These are phyloP conservation scores for Corynascus novoguineensis DNA, from an alignment of 495 filamentous ascomycete genomes.

Conservation along the genomic window DNA sequence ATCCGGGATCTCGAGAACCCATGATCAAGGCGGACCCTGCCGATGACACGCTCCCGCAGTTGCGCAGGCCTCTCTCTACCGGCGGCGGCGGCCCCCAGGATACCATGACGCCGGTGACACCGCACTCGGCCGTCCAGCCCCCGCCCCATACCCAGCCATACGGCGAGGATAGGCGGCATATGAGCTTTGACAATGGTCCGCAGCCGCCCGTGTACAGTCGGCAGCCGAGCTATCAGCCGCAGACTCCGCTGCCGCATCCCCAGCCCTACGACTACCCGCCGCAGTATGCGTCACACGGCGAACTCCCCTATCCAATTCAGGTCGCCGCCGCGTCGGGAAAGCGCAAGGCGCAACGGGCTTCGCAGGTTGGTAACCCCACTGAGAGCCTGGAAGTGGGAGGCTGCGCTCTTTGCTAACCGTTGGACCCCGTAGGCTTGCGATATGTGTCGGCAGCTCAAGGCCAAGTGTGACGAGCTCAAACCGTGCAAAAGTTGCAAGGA, in stretches of 20 bases:
- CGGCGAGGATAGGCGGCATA: constrained; percentile 41
- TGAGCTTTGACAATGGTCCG: constrained; percentile 42
- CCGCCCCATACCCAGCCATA: constrained; percentile 33
- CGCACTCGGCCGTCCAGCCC: constrained; percentile 28
- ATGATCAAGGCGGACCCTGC: constrained; percentile 48
- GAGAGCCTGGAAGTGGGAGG: neutral
- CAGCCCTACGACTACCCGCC: constrained; percentile 40
- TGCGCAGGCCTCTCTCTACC: constrained; percentile 42
- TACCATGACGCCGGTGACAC: constrained; percentile 32
- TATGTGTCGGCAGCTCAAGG: constrained; percentile 61
- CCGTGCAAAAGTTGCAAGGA: constrained; percentile 54
- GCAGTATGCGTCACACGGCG: constrained; percentile 28
- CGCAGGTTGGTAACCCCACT: constrained; percentile 36
- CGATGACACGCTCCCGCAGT: constrained; percentile 41
- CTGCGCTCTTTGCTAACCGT: constrained; percentile 24
- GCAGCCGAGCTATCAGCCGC: constrained; percentile 42
- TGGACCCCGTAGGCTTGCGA: constrained; percentile 56
- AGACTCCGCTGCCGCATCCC: constrained; percentile 39
- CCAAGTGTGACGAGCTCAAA: constrained; percentile 64
- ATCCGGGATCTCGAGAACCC: constrained; percentile 39
- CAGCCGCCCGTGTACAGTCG: constrained; percentile 37
- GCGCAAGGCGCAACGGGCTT: constrained; percentile 48
- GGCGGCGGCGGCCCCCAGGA: constrained; percentile 35
- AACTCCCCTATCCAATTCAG: constrained; percentile 32
- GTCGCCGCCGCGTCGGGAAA: constrained; percentile 37